Percentiles rank a stretch among this genome's conserved stretches.
phyloP scores from a whole-genome alignment of 306 rosid species.

The Inga leiocalycina region DNA sequence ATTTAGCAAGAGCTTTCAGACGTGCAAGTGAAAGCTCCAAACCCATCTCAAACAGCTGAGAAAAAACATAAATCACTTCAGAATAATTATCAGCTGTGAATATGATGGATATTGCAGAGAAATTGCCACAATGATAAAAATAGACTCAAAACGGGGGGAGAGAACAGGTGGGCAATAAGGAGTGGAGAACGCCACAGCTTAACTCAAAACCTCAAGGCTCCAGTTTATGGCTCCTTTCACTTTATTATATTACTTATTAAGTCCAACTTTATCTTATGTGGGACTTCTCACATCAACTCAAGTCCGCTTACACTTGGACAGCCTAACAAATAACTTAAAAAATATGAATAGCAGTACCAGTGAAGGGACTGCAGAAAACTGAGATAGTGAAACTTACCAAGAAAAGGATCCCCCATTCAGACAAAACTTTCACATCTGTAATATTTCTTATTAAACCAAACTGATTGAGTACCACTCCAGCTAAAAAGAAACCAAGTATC shows the following conservation, averaged over 20 bases:
- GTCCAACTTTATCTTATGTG: too few relatives aligned
- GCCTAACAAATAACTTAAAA: too few relatives aligned
- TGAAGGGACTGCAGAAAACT: background rate
- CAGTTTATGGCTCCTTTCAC: too few relatives aligned
- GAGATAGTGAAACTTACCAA: conserved; percentile 66
- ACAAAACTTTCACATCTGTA: conserved; percentile 66
- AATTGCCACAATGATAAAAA: conserved; percentile 24
- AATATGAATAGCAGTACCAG: too few relatives aligned
- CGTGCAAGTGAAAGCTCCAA: conserved; percentile 69
- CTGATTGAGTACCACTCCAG: conserved; percentile 70
- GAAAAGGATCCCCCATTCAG: conserved; percentile 83
- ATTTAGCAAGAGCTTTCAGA: conserved; percentile 74
- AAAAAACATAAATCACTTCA: conserved; percentile 37
- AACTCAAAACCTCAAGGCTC: too few relatives aligned
- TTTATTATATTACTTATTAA: too few relatives aligned
- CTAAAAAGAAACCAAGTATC: conserved; percentile 82
- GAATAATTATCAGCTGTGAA: conserved; percentile 11
- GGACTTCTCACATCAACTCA: too few relatives aligned
- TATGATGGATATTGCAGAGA: background rate
- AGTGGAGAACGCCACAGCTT: too few relatives aligned
- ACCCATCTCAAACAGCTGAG: conserved; percentile 83
- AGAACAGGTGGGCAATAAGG: too few relatives aligned
- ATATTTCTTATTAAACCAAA: conserved; percentile 74
- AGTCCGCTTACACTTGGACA: too few relatives aligned
- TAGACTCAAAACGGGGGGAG: too few relatives aligned